A percentile compares a stretch with the other conserved stretches of the same genome.
Conservation (phyloP, 305 asterid genomes). For the Plantago lanceolata region DNA sequence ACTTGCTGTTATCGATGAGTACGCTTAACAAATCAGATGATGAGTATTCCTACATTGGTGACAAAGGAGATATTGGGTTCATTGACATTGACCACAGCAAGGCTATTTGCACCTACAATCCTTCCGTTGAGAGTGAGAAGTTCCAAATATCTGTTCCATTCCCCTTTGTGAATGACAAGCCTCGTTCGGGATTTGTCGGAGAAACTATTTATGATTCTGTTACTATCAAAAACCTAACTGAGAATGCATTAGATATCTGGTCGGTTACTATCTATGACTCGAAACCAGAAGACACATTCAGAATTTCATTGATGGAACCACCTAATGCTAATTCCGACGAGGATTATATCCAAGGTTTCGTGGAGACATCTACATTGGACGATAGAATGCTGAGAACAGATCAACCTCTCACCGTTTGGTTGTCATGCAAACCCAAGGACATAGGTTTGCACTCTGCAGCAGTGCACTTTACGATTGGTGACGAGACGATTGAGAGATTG, state of each 20-base stretch:
- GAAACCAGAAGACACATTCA: constrained; percentile 69
- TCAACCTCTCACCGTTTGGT: constrained; percentile 54
- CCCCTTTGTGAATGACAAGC: constrained; percentile 53
- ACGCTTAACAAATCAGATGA: constrained; percentile 54
- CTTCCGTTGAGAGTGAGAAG: constrained; percentile 48
- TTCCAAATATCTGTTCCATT: constrained; percentile 72
- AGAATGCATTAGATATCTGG: constrained; percentile 58
- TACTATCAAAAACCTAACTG: constrained; percentile 51
- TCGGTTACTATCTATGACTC: constrained; percentile 77
- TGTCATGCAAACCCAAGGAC: constrained; percentile 85
- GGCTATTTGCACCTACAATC: constrained; percentile 58
- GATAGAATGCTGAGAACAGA: constrained; percentile 51
- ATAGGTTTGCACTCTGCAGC: constrained; percentile 74
- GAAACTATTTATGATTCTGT: constrained; percentile 49
- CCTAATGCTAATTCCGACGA: constrained; percentile 57
- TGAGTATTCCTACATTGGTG: constrained; percentile 63
- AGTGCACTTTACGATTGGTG: constrained; percentile 66
- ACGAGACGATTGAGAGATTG: constrained; percentile 71
- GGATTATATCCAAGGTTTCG: constrained; percentile 41
- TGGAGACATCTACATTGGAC: constrained; percentile 61
- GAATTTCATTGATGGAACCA: constrained; percentile 77
- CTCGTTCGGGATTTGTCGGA: constrained; percentile 63
- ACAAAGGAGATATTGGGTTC: constrained; percentile 80
- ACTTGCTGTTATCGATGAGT: constrained; percentile 36
- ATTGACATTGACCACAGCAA: constrained; percentile 51